Base-by-base conservation (phyloP, 768 basidiomycete genomes). In the Astraeus odoratus region DNA sequence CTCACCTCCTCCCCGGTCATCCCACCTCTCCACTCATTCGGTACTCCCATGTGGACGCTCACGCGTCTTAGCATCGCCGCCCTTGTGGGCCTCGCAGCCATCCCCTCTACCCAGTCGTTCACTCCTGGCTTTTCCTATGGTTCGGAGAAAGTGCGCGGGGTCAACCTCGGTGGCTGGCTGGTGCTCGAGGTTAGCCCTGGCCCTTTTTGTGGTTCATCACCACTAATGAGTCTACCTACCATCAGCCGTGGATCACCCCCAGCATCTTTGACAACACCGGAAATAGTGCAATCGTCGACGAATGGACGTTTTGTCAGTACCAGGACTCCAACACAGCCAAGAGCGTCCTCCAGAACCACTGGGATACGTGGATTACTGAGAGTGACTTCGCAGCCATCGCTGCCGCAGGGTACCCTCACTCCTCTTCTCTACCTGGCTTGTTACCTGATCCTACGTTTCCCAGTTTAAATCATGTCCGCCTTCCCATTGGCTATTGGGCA, bases 401-500 rank as follows among this genome's bases (percentile, higher is more conserved):
- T 42, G 78, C 75, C 35, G 86, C 87, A 5, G 85, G 86, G 86
- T 85, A 59, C 19, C 64, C 16, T 44, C 44, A 19, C 22, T 10
- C 27, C 20, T 42, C 23, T 36, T 37, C 26, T 15, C 22, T 10
- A 42, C 25, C 5, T 37, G 24, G 25, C n/a, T 43, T 23, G 33
- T 44, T 22, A 43, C 44, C 29, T 41, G 37, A 43, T 43, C 50
- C 47, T 30, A 31, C 37, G 48, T 49, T 42, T 43, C 35, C n/a
- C 56, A 86, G 86, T 13, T 68, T 90, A 43, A 91, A 89, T 57
- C 86, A 89, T 61, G 83, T 91, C 45, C 79, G 88, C 37, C 57
- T 91, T 29, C 88, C 89, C 12, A 86, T 94, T 35, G 92, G 90
- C 10, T 95, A 87, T 62, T 94, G 88, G 88, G 89, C 86, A 1